Conservation (phyloP, 768 basidiomycete species). For the Dioszegia hungarica region DNA sequence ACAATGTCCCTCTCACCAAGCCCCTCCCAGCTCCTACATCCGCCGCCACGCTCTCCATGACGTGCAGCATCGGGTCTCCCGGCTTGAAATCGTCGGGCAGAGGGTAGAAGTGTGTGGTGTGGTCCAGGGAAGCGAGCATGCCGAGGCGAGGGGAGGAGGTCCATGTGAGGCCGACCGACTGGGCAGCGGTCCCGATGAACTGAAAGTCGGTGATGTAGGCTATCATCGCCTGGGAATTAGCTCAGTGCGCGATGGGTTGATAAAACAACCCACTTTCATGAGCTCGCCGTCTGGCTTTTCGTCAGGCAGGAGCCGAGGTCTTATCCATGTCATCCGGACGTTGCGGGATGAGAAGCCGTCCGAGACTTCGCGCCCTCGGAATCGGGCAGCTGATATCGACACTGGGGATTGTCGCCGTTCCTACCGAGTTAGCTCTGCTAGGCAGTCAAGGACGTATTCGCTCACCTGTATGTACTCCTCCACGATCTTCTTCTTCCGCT, state of each 20-base stretch:
- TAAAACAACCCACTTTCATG: constrained; percentile 22
- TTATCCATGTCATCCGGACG: constrained; percentile 32
- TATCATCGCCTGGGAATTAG: constrained; percentile 39
- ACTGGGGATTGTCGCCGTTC: constrained; percentile 42
- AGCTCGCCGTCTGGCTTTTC: constrained; percentile 28
- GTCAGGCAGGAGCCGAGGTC: constrained; percentile 11
- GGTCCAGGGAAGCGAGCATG: constrained; percentile 49
- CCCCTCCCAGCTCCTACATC: constrained; percentile 41
- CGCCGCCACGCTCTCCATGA: constrained; percentile 39
- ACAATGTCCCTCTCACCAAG: constrained; percentile 43
- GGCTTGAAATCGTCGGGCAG: constrained; percentile 35
- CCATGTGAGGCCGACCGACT: constrained; percentile 40
- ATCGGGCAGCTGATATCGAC: constrained; percentile 26
- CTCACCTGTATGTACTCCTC: constrained; percentile 41
- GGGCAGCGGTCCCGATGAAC: constrained; percentile 47
- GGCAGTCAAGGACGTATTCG: too few relatives aligned
- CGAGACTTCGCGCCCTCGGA: neutral
- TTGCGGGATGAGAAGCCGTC: constrained; percentile 6
- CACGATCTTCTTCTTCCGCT: constrained; percentile 16
- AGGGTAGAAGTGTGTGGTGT: constrained; percentile 45
- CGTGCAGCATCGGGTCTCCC: constrained; percentile 41
- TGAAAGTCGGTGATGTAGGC: constrained; percentile 49
- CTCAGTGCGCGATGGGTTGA: neutral
- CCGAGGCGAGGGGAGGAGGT: constrained; percentile 35
- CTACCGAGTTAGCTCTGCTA: constrained; percentile 6